These are phyloP conservation scores for Lotmaria passim DNA, from an alignment of 208 protist genomes.

Conservation along the genomic window DNA sequence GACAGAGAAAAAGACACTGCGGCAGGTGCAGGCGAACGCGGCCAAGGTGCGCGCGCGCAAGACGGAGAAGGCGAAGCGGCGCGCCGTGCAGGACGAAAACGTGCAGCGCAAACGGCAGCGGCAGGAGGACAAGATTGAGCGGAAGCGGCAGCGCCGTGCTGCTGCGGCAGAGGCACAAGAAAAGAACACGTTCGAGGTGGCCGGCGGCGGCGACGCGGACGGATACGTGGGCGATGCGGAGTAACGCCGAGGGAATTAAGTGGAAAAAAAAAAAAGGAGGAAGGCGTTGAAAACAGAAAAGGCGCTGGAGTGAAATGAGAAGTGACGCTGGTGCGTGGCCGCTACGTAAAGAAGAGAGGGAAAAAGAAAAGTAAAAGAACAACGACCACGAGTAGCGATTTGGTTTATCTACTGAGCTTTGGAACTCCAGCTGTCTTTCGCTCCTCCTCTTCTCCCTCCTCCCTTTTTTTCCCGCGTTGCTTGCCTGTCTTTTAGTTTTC, in stretches of 20 bases:
- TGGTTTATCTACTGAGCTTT: no score
- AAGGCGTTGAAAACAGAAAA: no score
- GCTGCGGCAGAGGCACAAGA: slow-evolving; percentile 63
- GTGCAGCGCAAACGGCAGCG: slow-evolving; percentile 65
- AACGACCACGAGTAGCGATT: no score
- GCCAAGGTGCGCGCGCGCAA: slow-evolving; percentile 71
- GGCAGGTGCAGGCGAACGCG: slow-evolving; percentile 73
- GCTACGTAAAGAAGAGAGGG: no score
- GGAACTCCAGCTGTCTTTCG: no score
- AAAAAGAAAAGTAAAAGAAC: no score
- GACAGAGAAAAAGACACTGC: slow-evolving; percentile 62
- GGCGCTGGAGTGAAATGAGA: no score
- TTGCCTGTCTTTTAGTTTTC: no score
- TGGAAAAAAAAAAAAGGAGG: no score
- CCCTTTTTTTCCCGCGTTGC: no score
- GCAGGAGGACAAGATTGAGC: slow-evolving; percentile 60
- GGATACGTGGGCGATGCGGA: slow-evolving; percentile 66
- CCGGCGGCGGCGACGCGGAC: slow-evolving; percentile 42
- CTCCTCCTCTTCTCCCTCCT: no score
- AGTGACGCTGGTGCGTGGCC: no score
- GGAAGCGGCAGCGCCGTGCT: slow-evolving; percentile 73
- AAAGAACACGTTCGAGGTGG: slow-evolving; percentile 79
- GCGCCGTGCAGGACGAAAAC: slow-evolving; percentile 83
- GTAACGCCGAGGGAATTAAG: slow-evolving; percentile 14
- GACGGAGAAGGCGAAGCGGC: slow-evolving; percentile 73